Percentiles rank a stretch among this genome's conserved stretches.
Evolutionary conservation across 495 filamentous ascomycete genomes (phyloP).

Genomic region (Neurospora sp.): DNA sequence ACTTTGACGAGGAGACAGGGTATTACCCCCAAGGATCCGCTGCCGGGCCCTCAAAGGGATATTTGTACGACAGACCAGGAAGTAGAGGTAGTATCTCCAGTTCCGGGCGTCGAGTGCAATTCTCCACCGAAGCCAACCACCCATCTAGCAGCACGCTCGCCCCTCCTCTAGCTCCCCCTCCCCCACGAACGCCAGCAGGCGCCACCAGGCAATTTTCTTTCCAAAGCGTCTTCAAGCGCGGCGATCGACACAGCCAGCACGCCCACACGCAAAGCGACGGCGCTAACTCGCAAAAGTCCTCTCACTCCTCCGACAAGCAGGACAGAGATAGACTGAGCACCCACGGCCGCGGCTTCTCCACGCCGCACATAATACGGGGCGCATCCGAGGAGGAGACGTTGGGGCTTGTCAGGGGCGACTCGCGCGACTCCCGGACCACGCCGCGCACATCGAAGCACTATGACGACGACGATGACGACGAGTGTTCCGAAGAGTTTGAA

Average conservation of each 20-base stretch:
- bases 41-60: constrained; percentile 1
- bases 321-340: constrained; percentile 30
- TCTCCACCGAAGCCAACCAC: constrained; percentile 7
- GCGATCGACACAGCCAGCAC: constrained; percentile 15
- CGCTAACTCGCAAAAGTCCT: constrained; percentile 16
- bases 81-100: constrained; percentile 23
- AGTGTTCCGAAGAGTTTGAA: constrained; percentile 16
- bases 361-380: constrained; percentile 31
- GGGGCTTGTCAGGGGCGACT: constrained; percentile 76
- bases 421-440: constrained; percentile 34
- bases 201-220: constrained; percentile 83
- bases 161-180: not conserved
- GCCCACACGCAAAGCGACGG: constrained; percentile 29
- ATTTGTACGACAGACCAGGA: constrained; percentile 13
- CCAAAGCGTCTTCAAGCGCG: constrained; percentile 60
- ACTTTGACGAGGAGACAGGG: constrained; percentile 26
- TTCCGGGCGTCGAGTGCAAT: constrained; percentile 31
- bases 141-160: not conserved
- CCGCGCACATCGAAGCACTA: constrained; percentile 30
- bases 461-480: constrained; percentile 21
- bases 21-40: constrained; percentile 27
- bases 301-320: constrained; percentile 20
- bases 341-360: constrained; percentile 32
- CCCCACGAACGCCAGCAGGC: not conserved
- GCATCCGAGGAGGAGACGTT: constrained; percentile 83